Evolutionary conservation across 352 stramenopile genomes (phyloP), one percentile per base, ranked within the genome.

Genomic region (Aphanomyces stellatus): DNA sequence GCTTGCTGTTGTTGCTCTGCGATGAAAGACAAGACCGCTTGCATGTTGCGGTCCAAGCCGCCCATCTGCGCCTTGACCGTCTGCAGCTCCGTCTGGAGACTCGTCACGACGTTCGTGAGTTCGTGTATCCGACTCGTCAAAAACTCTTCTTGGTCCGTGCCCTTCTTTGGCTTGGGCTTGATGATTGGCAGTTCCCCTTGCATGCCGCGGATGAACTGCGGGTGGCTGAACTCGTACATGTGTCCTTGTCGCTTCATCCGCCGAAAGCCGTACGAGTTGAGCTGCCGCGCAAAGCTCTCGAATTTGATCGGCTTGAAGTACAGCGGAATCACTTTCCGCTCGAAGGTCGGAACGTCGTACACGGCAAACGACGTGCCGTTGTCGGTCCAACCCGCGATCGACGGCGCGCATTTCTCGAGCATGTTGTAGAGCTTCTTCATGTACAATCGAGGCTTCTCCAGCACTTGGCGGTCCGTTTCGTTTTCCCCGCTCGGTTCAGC

Each of bases 241-340:
- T 24, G 22, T 4, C 55, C 55, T 27, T 64, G 35, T 11, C 55
- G 55, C 55, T 64, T 64, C n/a, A 46, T 46, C 11, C 55, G 55
- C 11, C 37, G 35, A 34, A 97, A 96, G 24, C 88, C 88, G 71
- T 96, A 97, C 51, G 96, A 85, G 73, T 96, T 96, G 28, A 97
- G 76, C 74, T 97, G 89, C 24, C 89, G 81, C 61, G 96, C 88
- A 70, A 97, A 97, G 46, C 85, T 95, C 49, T 82, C 90, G 63
- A 97, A 96, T 69, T 96, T 97, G 70, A 83, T 85, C 77, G 96
- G 89, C 73, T 96, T 96, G 75, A 97, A 96, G 80, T 95, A 96
- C 25, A 81, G 72, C 2, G 89, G 89, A 71, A 97, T 92, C n/a
- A 96, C 83, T 69, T 85, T 77, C 69, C 92, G 82, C 0, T 88